These are phyloP conservation scores for Suhomyces chickasaworum DNA, from an alignment of 1,139 yeast species.

Conservation along the genomic window DNA sequence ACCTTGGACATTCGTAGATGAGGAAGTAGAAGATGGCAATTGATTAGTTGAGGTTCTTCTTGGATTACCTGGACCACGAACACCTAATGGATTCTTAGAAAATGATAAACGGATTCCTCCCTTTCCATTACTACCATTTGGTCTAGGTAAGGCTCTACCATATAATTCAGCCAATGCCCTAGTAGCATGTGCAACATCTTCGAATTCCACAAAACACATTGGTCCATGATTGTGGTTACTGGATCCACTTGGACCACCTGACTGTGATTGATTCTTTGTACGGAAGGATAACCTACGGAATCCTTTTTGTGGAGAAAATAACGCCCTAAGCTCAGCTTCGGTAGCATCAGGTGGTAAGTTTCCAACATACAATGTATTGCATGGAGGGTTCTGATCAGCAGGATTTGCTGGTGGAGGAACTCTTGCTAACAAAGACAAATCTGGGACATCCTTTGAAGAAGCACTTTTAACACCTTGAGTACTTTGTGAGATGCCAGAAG, in stretches of 20 bases:
- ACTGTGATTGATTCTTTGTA: conserved; percentile 57
- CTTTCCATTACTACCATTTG: conserved; percentile 69
- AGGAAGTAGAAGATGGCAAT: conserved; percentile 19
- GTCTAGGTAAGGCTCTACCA: conserved; percentile 78
- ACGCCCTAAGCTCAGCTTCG: conserved; percentile 84
- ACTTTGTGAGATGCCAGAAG: conserved; percentile 14
- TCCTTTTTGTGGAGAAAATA: conserved; percentile 88
- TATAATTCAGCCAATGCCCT: conserved; percentile 90
- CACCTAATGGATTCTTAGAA: conserved; percentile 95
- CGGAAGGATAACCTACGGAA: conserved; percentile 90
- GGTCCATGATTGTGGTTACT: conserved; percentile 76
- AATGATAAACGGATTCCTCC: conserved; percentile 95
- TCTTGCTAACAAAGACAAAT: conserved; percentile 67
- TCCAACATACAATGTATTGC: conserved; percentile 95
- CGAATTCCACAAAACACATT: conserved; percentile 98
- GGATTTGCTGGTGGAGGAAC: conserved; percentile 98
- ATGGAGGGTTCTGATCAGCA: conserved; percentile 98
- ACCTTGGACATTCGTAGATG: conserved; percentile 13
- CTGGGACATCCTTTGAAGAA: conserved; percentile 56
- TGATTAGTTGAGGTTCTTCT: conserved; percentile 46
- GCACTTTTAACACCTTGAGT: conserved; percentile 1
- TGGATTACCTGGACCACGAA: conserved; percentile 67
- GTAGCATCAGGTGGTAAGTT: conserved; percentile 97
- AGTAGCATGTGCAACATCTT: conserved; percentile 91
- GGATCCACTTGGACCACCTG: conserved; percentile 26